A percentile compares a stretch with the other conserved stretches of the same genome.
Conservation (phyloP, 2,329 filamentous ascomycete genomes). For the Thelonectria rubi region DNA sequence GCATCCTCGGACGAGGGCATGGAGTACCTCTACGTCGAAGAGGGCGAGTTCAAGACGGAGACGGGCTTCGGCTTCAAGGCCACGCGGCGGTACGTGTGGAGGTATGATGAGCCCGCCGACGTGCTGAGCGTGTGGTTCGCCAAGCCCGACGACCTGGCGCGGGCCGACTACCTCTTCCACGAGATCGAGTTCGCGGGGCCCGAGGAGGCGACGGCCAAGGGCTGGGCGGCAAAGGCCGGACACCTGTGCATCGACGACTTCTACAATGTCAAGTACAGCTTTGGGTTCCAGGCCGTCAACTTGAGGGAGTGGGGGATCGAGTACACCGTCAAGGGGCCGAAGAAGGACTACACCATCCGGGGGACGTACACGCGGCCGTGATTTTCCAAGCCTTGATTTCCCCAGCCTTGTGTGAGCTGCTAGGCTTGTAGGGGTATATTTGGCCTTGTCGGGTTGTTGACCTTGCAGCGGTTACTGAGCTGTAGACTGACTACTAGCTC, state of each 20-base stretch:
- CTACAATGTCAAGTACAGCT: conserved; percentile 76
- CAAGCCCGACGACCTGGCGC: conserved; percentile 66
- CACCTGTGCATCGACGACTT: conserved; percentile 78
- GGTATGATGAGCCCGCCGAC: conserved; percentile 70
- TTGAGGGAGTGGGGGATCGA: conserved; percentile 66
- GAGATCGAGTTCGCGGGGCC: conserved; percentile 69
- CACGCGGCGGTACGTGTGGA: conserved; percentile 75
- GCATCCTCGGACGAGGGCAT: conserved; percentile 49
- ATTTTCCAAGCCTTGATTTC: too few relatives aligned
- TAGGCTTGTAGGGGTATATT: too few relatives aligned
- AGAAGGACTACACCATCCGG: conserved; percentile 75
- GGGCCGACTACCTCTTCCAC: conserved; percentile 79
- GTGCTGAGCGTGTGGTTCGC: conserved; percentile 78
- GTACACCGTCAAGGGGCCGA: conserved; percentile 75
- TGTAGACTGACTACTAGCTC: too few relatives aligned
- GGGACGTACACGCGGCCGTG: conserved; percentile 55
- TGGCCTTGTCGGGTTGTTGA: too few relatives aligned
- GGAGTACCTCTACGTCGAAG: conserved; percentile 76
- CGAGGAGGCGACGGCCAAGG: conserved; percentile 46
- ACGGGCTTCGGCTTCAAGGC: conserved; percentile 67
- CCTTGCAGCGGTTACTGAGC: too few relatives aligned
- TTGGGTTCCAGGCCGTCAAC: conserved; percentile 67
- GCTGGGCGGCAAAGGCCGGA: conserved; percentile 71
- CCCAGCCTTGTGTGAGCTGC: not conserved
- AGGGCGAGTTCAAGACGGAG: conserved; percentile 70